phyloP scores from a whole-genome alignment of 2,329 filamentous ascomycete species.

The Paradendryphiella salina region DNA sequence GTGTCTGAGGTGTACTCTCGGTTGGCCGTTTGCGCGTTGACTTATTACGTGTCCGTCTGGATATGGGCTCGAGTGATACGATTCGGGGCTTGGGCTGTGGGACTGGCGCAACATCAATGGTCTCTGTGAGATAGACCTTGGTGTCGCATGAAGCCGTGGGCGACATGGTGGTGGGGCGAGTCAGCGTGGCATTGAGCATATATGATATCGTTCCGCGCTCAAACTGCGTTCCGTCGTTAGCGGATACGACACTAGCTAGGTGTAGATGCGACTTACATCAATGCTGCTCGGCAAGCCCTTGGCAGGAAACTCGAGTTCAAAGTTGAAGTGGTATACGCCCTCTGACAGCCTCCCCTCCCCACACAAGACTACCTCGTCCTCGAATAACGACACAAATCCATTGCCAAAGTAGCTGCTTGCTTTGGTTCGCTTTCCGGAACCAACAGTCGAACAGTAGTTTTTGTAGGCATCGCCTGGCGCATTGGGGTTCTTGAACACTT shows the following conservation, averaged over 20 bases:
- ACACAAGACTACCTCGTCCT: constrained; percentile 79
- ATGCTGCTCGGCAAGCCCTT: constrained; percentile 85
- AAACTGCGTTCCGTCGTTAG: constrained; percentile 64
- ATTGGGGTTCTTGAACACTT: constrained; percentile 73
- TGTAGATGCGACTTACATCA: constrained; percentile 65
- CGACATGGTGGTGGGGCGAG: constrained; percentile 81
- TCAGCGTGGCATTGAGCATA: constrained; percentile 85
- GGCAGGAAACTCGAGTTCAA: constrained; percentile 70
- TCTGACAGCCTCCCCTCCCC: constrained; percentile 75
- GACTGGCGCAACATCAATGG: constrained; percentile 80
- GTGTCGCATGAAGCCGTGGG: constrained; percentile 79
- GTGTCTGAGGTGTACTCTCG: constrained; percentile 21
- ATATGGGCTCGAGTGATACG: constrained; percentile 85
- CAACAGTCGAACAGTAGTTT: constrained; percentile 54
- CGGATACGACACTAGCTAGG: constrained; percentile 10
- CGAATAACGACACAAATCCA: constrained; percentile 78
- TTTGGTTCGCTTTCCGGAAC: constrained; percentile 58
- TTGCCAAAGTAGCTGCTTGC: constrained; percentile 68
- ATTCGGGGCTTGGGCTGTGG: constrained; percentile 74
- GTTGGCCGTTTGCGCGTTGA: constrained; percentile 25
- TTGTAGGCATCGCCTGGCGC: constrained; percentile 60
- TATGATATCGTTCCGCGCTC: constrained; percentile 93
- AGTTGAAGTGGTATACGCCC: constrained; percentile 78
- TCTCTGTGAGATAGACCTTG: constrained; percentile 78
- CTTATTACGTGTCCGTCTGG: constrained; percentile 69